Base-by-base conservation (phyloP, 192 early-diverging fungal genomes). In the Backusella sp. region DNA sequence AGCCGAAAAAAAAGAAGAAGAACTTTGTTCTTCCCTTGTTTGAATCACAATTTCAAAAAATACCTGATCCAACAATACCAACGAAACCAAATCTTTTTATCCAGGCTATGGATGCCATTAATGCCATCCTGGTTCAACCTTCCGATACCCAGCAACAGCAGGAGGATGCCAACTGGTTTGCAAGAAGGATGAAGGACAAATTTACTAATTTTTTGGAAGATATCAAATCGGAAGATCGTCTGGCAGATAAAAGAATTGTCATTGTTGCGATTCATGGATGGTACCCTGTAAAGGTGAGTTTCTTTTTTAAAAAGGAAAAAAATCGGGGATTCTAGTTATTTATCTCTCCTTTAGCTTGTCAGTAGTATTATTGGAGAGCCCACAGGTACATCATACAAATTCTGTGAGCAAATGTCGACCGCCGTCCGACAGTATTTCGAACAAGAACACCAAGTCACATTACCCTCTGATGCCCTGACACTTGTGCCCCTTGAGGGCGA, bases 201-300 rank as follows among this genome's bases (percentile, higher is more conserved):
- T 71, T 71, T 8, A 46, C 70, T 1, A 23, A 30, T 17, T 71
- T 71, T 34, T 17, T 71, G 42, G 70, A 71, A 19, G 70, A 71
- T 32, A 71, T 71, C 23, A 71, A 71, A 71, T 71, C 70, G 23
- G 41, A 14, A 8, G 70, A 68, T 68, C 15, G 19, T 68, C 15
- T 68, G 1, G 88, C 80, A 70, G 80, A 86, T n/a, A 82, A 86
- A 46, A 82, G 86, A 17, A 85, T 95, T 17, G 94, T 86, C 6
- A 89, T 98, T 14, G 86, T 98, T 56, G 95, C 95, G 15, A 87
- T 97, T 8, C 96, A 97, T 68, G 96, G 96, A 12, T 97, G 94
- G 89, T 96, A 97, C 80, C 93, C 96, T 0, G 90, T 89, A 66
- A 91, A 91, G 70, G 82, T 83, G 73, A 62, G 12, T 8, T 3